Base-by-base conservation (phyloP, 1,284 basidiomycete species). In the Ceraceosorus guamensis region DNA sequence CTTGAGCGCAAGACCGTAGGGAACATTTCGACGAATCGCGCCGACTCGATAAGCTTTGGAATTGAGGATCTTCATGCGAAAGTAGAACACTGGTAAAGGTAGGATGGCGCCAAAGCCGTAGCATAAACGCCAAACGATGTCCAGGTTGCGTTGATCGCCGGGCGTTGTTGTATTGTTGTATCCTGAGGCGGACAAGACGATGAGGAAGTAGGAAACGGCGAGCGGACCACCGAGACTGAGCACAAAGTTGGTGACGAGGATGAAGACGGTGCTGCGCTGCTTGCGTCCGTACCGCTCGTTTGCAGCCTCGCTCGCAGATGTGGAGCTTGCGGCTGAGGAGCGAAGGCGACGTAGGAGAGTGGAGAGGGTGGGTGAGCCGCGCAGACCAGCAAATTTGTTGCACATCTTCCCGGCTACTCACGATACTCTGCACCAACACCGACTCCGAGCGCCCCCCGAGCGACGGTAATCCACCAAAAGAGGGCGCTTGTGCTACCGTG, bases 391-490 rank as follows among this genome's bases (percentile, higher is more conserved):
- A n/a, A n/a, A n/a, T n/a, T n/a, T n/a, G n/a, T n/a, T n/a, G n/a
- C n/a, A n/a, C n/a, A n/a, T n/a, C n/a, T n/a, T n/a, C n/a, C n/a
- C n/a, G 44, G 32, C n/a, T 46, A 43, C 52, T 55, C 86, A 11
- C 87, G 86, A 30, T 86, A 85, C 5, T 85, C n/a, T n/a, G n/a
- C n/a, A n/a, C n/a, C n/a, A n/a, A n/a, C 85, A 66, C 86, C 86
- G 45, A 87, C 78, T 46, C 87, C 86, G 39, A 84, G 85, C 34
- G 85, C 80, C 32, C 86, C 87, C 64, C 85, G 79, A 11, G 86
- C 84, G 59, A 88, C 77, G 0, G 86, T 86, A 61, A 88, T 77
- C 76, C 85, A 87, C 87, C 87, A 89, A 69, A 88, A 86, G 47
- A 88, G 77, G 31, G 84, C 85, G 1, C 52, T 56, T 1, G 67